Evolutionary conservation across 1,284 basidiomycete species (phyloP).

Genomic region (Cutaneotrichosporon sp.): DNA sequence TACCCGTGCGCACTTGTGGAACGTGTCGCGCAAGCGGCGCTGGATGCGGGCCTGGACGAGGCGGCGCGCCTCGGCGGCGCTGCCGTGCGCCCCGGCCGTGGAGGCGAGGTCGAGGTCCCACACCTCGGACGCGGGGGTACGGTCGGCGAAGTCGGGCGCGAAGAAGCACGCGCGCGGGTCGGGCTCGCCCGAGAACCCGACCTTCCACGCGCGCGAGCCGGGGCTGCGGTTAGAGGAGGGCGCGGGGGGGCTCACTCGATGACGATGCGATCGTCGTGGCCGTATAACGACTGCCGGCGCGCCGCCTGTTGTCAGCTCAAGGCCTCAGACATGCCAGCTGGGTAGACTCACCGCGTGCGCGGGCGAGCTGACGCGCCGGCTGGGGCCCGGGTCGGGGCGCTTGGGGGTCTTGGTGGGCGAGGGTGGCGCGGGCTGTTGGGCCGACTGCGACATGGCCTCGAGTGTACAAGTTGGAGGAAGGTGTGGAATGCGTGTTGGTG

Average conservation of each 20-base stretch:
- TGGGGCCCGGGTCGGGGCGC: background rate
- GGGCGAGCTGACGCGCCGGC: constrained; percentile 1
- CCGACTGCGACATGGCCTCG: constrained; percentile 4
- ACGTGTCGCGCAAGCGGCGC: constrained; percentile 69
- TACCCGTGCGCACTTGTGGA: constrained; percentile 70
- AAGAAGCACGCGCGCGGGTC: constrained; percentile 52
- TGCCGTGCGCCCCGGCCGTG: constrained; percentile 29
- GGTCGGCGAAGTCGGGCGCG: constrained; percentile 19
- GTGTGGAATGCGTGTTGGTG: background rate
- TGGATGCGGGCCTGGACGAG: constrained; percentile 70
- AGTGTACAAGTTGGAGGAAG: background rate
- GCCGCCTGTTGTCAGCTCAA: constrained; percentile 37
- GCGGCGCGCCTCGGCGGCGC: constrained; percentile 68
- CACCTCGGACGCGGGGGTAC: constrained; percentile 28
- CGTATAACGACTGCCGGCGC: constrained; percentile 54
- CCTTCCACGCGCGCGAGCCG: constrained; percentile 54
- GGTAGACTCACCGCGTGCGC: background rate
- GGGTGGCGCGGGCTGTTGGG: background rate
- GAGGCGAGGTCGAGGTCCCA: constrained; percentile 47
- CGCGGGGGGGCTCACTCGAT: constrained; percentile 45
- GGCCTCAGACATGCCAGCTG: background rate
- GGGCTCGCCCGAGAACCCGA: constrained; percentile 55
- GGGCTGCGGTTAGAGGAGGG: constrained; percentile 34
- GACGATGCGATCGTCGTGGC: constrained; percentile 54
- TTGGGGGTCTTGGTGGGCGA: background rate